Base-by-base conservation (phyloP, 2,329 filamentous ascomycete species). In the Triangularia setosa region DNA sequence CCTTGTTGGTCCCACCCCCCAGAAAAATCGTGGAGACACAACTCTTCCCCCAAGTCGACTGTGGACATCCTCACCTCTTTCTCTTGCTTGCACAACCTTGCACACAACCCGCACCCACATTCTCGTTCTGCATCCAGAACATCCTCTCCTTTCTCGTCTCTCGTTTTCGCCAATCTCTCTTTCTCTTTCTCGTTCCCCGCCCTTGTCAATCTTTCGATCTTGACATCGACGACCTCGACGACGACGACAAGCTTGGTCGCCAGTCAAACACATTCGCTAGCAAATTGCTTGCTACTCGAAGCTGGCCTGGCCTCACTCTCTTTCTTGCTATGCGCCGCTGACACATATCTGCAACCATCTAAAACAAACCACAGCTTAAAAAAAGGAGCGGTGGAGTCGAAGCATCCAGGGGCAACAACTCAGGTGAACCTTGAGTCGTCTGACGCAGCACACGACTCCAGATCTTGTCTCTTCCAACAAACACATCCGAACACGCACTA, bases 71-170 rank as follows among this genome's bases (percentile, higher is more conserved):
- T 65, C 64, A 28, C 52, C 23, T 28, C 25, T 55, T 21, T 12
- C 52, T 54, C 60, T 63, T 55, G 64, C 61, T 66, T 65, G 61
- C 65, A 65, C 65, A 62, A 65, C 53, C 59, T 62, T 48, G 24
- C 58, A 48, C 40, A 53, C 40, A 44, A 18, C 8, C 14, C 35
- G 7, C 35, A 11, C n/a, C 35, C 35, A n/a, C 33, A 55, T 53
- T 59, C 14, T 58, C 58, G 40, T 62, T 61, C 60, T 62, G 35
- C 62, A 48, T 28, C 60, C 65, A 65, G 58, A 52, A 65, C 62
- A 58, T 69, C 61, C 69, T 69, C 67, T 69, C 68, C 18, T 68
- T 69, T 71, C 65, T 64, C 60, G 61, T 63, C 66, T 54, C 54
- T 63, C 66, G 63, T 66, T 65, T 44, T 62, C 28, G 35, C 27